These are phyloP conservation scores for Diphasiastrum complanatum DNA, from an alignment of 83 land plant genomes.

Conservation along the genomic window DNA sequence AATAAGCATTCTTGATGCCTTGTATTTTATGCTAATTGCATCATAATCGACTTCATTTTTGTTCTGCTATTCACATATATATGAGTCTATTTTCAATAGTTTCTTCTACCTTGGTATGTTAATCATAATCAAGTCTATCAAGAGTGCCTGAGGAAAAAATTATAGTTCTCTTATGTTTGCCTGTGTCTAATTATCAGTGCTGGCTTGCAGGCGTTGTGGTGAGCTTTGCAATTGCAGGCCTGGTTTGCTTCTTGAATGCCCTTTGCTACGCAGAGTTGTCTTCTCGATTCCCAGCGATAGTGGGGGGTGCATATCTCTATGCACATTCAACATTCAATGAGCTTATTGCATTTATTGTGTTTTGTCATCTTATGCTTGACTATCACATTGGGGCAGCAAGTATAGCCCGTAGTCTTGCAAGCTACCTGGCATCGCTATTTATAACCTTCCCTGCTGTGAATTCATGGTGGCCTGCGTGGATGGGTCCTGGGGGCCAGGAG, in stretches of 20 bases:
- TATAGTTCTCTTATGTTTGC: too few species aligned
- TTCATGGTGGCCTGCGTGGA: slow-evolving; percentile 55
- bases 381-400: slow-evolving; percentile 98
- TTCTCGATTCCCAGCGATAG: slow-evolving; percentile 85
- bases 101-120: too few species aligned
- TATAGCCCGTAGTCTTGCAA: slow-evolving; percentile 83
- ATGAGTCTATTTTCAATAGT: too few species aligned
- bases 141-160: too few species aligned
- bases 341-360: slow-evolving; percentile 90
- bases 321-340: slow-evolving; percentile 87
- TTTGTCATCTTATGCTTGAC: slow-evolving; percentile 81
- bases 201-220: slow-evolving; percentile 73
- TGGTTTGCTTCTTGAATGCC: slow-evolving; percentile 80
- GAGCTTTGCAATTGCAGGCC: slow-evolving; percentile 80
- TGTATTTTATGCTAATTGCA: too few species aligned
- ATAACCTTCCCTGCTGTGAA: slow-evolving; percentile 46
- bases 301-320: slow-evolving; percentile 92
- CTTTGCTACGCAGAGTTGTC: slow-evolving; percentile 93
- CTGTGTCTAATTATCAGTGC: too few species aligned
- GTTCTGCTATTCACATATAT: too few species aligned
- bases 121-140: too few species aligned
- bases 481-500: slow-evolving; percentile 68
- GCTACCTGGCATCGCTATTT: slow-evolving; percentile 53
- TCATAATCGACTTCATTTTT: too few species aligned
- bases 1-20: too few species aligned